Evolutionary conservation across 371 early-diverging fungal genomes (phyloP), one percentile per base, ranked within the genome.

Genomic region (Syncephalastrum sp.): DNA sequence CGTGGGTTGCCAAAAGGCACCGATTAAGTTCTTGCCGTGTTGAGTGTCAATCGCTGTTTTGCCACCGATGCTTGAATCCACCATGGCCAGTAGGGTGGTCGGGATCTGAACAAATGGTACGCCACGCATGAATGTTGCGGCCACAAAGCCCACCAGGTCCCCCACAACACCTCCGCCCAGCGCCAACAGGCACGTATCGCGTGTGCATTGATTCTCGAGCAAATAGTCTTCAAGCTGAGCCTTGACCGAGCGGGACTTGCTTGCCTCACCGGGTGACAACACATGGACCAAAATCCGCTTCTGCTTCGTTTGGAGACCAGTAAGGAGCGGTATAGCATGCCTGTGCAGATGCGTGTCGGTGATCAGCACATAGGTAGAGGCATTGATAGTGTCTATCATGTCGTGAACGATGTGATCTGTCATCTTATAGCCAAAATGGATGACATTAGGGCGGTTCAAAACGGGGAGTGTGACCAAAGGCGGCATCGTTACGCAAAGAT

Each of bases 91-190:
- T n/a, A 97, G 70, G 3, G 97, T 92, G 2, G 96, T 97, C 2
- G 97, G 97, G 25, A 97, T 78, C 67, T 97, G 96, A 33, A 95
- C 77, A 59, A 92, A 81, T 17, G 91, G 89, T 38, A 92, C 81
- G 10, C 97, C 97, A 33, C 97, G 85, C 97, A 97, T 97, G 67
- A 93, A 97, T 3, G 96, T 97, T 0, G 96, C 87, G 1, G 96
- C 96, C 2, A 94, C 94, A 70, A 84, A 97, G 0, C 97, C 97
- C 12, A 89, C 87, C 50, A 97, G 75, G 73, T 97, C 97, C 33
- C 97, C 96, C 58, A 97, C 87, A 0, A 97, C 97, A 8, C 97
- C 97, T 42, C 97, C 97, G 47, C 97, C 97, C 44, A 97, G 73
- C 0, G 96, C 96, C 43, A 97, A 67, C 38, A 97, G 70, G 61